phyloP scores from a whole-genome alignment of 2,329 filamentous ascomycete genomes.

The Furcasterigmium sp. region DNA sequence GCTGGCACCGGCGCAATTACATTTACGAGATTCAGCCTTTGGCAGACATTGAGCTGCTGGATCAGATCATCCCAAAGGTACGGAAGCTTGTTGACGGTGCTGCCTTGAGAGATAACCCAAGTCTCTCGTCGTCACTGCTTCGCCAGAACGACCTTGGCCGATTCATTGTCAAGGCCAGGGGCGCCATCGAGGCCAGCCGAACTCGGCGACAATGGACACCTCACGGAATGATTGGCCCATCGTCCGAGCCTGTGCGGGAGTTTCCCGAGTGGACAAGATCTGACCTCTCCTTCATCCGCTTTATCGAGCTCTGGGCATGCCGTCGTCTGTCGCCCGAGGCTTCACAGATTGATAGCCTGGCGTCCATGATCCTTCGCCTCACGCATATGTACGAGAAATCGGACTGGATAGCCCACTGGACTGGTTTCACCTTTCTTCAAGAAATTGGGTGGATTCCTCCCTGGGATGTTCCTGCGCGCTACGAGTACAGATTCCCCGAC shows the following conservation, averaged over 20 bases:
- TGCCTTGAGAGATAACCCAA: constrained; percentile 6
- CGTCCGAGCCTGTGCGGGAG: constrained; percentile 10
- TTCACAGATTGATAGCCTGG: constrained; percentile 11
- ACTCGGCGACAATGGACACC: constrained; percentile 40
- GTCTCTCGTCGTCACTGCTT: constrained; percentile 4
- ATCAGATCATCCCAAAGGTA: constrained; percentile 44
- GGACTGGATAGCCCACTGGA: constrained; percentile 36
- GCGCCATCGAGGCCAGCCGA: constrained; percentile 47
- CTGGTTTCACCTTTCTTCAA: constrained; percentile 64
- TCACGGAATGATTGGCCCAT: constrained; percentile 42
- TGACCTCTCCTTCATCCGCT: constrained; percentile 56
- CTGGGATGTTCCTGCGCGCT: constrained; percentile 64
- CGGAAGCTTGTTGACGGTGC: constrained; percentile 45
- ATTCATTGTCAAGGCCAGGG: constrained; percentile 46
- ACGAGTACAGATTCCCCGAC: constrained; percentile 50
- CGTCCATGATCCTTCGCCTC: constrained; percentile 58
- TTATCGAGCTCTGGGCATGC: constrained; percentile 62
- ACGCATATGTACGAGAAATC: constrained; percentile 52
- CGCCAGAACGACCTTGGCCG: constrained; percentile 27
- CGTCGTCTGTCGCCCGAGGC: constrained; percentile 9
- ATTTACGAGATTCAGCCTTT: constrained; percentile 34
- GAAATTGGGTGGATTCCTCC: constrained; percentile 68
- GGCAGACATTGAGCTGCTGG: constrained; percentile 44
- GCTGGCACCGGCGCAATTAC: constrained; percentile 12
- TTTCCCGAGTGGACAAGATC: constrained; percentile 34